These are phyloP conservation scores for Mucor racemosus DNA, from an alignment of 371 early-diverging fungal genomes.

Conservation along the genomic window DNA sequence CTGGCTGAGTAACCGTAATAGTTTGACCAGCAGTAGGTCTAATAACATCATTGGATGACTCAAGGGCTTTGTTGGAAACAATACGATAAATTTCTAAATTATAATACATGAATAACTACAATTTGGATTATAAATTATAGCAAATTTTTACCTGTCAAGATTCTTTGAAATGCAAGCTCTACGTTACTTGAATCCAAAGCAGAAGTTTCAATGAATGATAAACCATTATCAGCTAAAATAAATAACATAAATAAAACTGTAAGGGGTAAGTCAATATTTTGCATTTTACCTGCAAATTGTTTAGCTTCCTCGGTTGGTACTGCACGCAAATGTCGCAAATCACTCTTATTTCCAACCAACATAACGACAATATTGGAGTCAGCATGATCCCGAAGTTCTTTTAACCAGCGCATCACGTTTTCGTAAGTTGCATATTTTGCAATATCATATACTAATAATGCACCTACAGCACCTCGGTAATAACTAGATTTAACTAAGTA, in stretches of 20 bases:
- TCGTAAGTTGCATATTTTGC: constrained; percentile 95
- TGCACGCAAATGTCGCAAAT: constrained; percentile 94
- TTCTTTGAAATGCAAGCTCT: constrained; percentile 91
- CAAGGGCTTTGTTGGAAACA: constrained; percentile 92
- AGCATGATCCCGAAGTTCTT: constrained; percentile 98
- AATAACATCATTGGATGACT: constrained; percentile 70
- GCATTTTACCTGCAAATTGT: constrained; percentile 85
- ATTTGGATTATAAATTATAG: background rate
- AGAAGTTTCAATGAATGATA: constrained; percentile 96
- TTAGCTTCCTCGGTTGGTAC: constrained; percentile 97
- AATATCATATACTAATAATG: constrained; percentile 99
- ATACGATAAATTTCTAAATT: constrained; percentile 89
- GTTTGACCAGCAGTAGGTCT: constrained; percentile 80
- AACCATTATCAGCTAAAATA: constrained; percentile 77
- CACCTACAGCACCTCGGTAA: constrained; percentile 99
- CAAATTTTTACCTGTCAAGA: constrained; percentile 76
- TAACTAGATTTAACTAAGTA: constrained; percentile 63
- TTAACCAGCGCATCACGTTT: constrained; percentile 97
- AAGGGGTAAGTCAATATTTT: constrained; percentile 1
- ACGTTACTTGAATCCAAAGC: constrained; percentile 95
- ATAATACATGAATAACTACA: background rate
- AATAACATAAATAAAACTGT: constrained; percentile 11
- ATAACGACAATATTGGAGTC: constrained; percentile 98
- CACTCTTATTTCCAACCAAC: constrained; percentile 99
- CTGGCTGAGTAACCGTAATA: constrained; percentile 72